Base-by-base conservation (phyloP, 352 stramenopile species). In the Phytophthora sp. region DNA sequence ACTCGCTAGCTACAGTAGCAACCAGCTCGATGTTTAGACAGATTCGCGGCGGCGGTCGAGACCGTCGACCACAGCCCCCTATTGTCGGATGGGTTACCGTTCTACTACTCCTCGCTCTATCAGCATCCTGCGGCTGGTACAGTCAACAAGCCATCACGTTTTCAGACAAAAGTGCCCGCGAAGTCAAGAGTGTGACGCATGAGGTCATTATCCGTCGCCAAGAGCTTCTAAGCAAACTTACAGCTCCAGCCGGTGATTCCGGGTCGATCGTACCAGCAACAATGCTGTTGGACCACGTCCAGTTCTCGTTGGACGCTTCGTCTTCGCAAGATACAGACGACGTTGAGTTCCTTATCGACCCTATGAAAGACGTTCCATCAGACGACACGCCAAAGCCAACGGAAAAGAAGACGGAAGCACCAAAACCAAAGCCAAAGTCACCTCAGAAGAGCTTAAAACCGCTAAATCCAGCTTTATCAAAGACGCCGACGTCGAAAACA, bases 41-140 rank as follows among this genome's bases (percentile, higher is more conserved):
- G n/a, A 41, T 27, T 52, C 49, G 58, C 41, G 29, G 30, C 7
- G n/a, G n/a, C n/a, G n/a, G n/a, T n/a, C n/a, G n/a, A n/a, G 31
- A 15, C 7, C 42, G 51, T 1, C 36, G 52, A 39, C 29, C 52
- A 26, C 65, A 62, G 41, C 65, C 53, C 16, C 53, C 39, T 1
- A 16, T 69, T 30, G 53, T 59, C 7, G 60, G 66, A 12, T 74
- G 66, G 66, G 33, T 66, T 8, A 66, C 60, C 18, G 59, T 74
- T 21, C 39, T 74, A 41, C 31, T 62, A 1, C 60, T 74, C 3
- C 38, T 74, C 16, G 39, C 42, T 18, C 16, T 69, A 13, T 66
- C 66, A 30, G 66, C 53, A 26, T 66, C 47, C 16, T 74, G 66
- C 15, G 66, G 66, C 2, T 74, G 55, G 54, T 74, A 74, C 49